Evolutionary conservation across 306 rosid species (phyloP).

Genomic region (Prunus kanzakura): DNA sequence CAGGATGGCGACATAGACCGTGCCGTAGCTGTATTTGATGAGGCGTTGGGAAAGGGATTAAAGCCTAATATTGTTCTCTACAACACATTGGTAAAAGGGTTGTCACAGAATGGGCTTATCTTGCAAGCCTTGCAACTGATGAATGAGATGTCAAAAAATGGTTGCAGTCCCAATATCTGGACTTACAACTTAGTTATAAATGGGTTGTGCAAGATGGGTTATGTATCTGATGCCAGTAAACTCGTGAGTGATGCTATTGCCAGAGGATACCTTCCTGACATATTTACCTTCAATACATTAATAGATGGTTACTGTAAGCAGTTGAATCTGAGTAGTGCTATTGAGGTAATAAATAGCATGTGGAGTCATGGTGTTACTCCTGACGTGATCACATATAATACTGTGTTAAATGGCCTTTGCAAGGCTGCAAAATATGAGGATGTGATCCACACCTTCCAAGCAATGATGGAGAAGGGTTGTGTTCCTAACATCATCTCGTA

Average conservation of each 20-base stretch:
- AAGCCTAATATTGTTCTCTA: constrained; percentile 67
- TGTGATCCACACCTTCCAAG: constrained; percentile 63
- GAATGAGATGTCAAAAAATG: constrained; percentile 71
- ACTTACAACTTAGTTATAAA: constrained; percentile 72
- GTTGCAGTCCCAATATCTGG: constrained; percentile 70
- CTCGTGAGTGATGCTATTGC: constrained; percentile 68
- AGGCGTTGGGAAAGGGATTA: constrained; percentile 59
- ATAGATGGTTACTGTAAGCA: constrained; percentile 84
- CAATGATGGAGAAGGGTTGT: constrained; percentile 69
- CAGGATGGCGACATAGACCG: constrained; percentile 62
- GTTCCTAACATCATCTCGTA: constrained; percentile 62
- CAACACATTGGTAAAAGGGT: constrained; percentile 74
- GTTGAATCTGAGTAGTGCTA: constrained; percentile 58
- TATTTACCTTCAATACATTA: constrained; percentile 78
- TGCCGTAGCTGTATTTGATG: constrained; percentile 63
- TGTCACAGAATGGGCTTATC: constrained; percentile 71
- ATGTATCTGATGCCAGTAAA: constrained; percentile 63
- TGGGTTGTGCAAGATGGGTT: constrained; percentile 92
- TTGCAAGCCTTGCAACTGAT: constrained; percentile 80
- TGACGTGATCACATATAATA: constrained; percentile 83
- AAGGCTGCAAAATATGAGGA: constrained; percentile 63
- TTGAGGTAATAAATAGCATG: constrained; percentile 60
- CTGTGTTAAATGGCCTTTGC: constrained; percentile 85
- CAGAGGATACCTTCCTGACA: constrained; percentile 74
- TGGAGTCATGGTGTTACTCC: constrained; percentile 80